A percentile compares a stretch with the other conserved stretches of the same genome.
Evolutionary conservation across 805 yeast genomes (phyloP).

Genomic region (Wickerhamiella sergipiensis): DNA sequence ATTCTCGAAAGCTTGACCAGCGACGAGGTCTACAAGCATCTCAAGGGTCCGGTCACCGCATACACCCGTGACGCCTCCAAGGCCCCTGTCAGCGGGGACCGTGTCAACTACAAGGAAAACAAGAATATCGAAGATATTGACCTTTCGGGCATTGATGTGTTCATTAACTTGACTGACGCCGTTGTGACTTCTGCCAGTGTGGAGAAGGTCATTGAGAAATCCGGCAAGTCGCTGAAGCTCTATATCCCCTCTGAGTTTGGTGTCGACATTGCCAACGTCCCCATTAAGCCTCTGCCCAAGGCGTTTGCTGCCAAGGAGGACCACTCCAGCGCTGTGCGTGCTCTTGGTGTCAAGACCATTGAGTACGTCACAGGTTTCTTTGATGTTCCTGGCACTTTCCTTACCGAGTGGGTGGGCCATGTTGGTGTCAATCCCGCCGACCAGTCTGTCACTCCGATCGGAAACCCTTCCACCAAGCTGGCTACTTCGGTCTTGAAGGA

Average conservation of each 20-base stretch:
- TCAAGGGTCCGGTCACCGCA: constrained; percentile 35
- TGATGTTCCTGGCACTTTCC: constrained; percentile 14
- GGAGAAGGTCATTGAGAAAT: constrained; percentile 27
- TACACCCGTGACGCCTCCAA: constrained; percentile 32
- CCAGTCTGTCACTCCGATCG: constrained; percentile 28
- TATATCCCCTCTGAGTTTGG: constrained; percentile 51
- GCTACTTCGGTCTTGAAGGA: constrained; percentile 30
- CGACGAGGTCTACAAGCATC: constrained; percentile 29
- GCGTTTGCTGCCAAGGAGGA: not conserved
- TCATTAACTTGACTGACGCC: constrained; percentile 30
- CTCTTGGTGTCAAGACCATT: constrained; percentile 6
- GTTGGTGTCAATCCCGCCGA: constrained; percentile 27
- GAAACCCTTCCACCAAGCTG: constrained; percentile 28
- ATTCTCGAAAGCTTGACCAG: constrained; percentile 32
- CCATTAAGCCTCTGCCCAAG: not conserved
- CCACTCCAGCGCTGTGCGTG: constrained; percentile 3
- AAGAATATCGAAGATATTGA: not conserved
- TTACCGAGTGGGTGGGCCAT: constrained; percentile 14
- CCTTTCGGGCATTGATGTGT: constrained; percentile 21
- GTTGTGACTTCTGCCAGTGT: constrained; percentile 21
- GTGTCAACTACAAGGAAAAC: not conserved
- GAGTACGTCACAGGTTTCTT: constrained; percentile 4
- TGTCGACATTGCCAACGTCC: constrained; percentile 21
- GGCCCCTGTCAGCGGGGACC: constrained; percentile 1
- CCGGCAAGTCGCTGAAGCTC: constrained; percentile 30